Evolutionary conservation across 768 basidiomycete genomes (phyloP).

Genomic region (Serendipita indica): DNA sequence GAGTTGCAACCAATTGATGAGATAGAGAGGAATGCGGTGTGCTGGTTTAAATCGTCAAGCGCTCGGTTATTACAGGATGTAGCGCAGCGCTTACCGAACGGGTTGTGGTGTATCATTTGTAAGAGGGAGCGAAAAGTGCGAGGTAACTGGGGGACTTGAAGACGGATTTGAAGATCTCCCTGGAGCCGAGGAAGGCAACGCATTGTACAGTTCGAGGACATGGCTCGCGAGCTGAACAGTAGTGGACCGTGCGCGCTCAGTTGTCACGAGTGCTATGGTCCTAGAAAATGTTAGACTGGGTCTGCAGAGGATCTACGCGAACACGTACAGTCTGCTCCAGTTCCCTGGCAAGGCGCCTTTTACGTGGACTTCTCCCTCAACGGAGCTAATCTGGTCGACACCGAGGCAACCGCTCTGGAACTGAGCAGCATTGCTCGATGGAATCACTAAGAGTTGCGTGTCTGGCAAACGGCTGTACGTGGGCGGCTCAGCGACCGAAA

Average conservation of each 20-base stretch:
- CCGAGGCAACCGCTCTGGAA: slow-evolving; percentile 83
- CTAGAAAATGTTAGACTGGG: slow-evolving; percentile 11
- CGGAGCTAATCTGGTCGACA: slow-evolving; percentile 65
- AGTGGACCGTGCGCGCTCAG: slow-evolving; percentile 51
- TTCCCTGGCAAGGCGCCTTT: slow-evolving; percentile 46
- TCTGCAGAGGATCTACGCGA: not conserved
- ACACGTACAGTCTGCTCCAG: slow-evolving; percentile 59
- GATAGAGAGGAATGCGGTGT: slow-evolving; percentile 58
- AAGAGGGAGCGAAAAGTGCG: slow-evolving; percentile 69
- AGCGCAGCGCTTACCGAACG: not conserved
- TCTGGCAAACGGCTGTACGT: slow-evolving; percentile 6
- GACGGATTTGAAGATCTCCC: slow-evolving; percentile 22
- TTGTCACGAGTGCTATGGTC: slow-evolving; percentile 14
- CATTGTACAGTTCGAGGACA: slow-evolving; percentile 50
- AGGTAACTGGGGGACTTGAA: slow-evolving; percentile 17
- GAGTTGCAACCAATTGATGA: slow-evolving; percentile 52
- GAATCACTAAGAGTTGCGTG: slow-evolving; percentile 60
- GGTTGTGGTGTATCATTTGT: slow-evolving; percentile 60
- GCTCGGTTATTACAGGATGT: not conserved
- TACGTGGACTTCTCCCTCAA: slow-evolving; percentile 79
- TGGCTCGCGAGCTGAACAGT: slow-evolving; percentile 48
- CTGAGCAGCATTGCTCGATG: slow-evolving; percentile 49
- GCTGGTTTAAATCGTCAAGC: slow-evolving; percentile 38
- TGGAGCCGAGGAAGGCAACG: slow-evolving; percentile 39
- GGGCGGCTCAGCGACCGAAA: too few relatives aligned